Evolutionary conservation across 2,329 filamentous ascomycete genomes (phyloP).

Genomic region (Trichoderma sp.): DNA sequence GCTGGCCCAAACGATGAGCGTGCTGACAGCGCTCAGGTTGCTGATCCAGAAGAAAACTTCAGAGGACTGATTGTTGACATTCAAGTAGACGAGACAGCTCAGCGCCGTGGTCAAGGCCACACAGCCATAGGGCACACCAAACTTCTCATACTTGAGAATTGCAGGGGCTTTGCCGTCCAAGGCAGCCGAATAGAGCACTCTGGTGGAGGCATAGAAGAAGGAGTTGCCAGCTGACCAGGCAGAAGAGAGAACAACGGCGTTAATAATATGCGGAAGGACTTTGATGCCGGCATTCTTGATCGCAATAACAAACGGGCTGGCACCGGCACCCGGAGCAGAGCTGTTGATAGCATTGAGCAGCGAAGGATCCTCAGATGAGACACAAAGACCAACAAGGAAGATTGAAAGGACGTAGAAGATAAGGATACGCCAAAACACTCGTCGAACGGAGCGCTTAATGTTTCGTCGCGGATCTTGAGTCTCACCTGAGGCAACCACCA

Average conservation of each 20-base stretch:
- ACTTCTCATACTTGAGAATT: conserved; percentile 36
- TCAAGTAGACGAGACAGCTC: conserved; percentile 62
- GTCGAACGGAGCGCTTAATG: conserved; percentile 37
- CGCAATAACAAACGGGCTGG: conserved; percentile 61
- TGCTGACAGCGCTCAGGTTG: conserved; percentile 66
- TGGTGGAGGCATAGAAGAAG: conserved; percentile 54
- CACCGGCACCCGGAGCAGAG: conserved; percentile 40
- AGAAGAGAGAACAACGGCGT: conserved; percentile 59
- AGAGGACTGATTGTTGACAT: conserved; percentile 58
- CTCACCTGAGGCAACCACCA: conserved; percentile 41
- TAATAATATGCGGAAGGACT: conserved; percentile 52
- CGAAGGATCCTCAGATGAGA: conserved; percentile 39
- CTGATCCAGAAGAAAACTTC: conserved; percentile 65
- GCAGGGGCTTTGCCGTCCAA: conserved; percentile 44
- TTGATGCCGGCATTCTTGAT: conserved; percentile 50
- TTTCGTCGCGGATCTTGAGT: conserved; percentile 40
- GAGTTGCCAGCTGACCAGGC: conserved; percentile 61
- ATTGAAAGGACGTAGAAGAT: conserved; percentile 41
- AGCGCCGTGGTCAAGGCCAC: conserved; percentile 50
- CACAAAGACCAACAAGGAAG: conserved; percentile 41
- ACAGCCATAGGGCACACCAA: conserved; percentile 36
- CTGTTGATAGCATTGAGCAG: conserved; percentile 52
- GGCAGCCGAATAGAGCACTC: conserved; percentile 51
- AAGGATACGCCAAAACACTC: conserved; percentile 39
- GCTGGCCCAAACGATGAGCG: conserved; percentile 68